These are phyloP conservation scores for Ascochyta rabiei DNA, from an alignment of 2,329 filamentous ascomycete species.

Conservation along the genomic window DNA sequence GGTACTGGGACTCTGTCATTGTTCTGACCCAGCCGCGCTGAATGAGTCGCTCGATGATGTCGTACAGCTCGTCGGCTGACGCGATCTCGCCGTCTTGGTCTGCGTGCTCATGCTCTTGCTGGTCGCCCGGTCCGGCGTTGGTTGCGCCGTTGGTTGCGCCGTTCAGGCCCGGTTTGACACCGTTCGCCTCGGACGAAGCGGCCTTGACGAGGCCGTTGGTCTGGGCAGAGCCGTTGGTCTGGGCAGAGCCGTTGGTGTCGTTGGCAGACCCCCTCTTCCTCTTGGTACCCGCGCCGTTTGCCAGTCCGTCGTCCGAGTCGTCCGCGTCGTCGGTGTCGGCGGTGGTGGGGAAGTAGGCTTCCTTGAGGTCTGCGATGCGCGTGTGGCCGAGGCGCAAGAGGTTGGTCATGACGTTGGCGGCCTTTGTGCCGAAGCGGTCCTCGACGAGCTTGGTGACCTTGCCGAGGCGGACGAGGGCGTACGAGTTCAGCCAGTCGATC, in stretches of 20 bases:
- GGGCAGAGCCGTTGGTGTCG: slow-evolving; percentile 28
- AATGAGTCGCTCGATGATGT: slow-evolving; percentile 58
- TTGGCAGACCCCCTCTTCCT: slow-evolving; percentile 30
- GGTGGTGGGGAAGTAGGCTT: slow-evolving; percentile 60
- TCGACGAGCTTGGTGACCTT: slow-evolving; percentile 81
- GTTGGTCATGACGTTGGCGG: slow-evolving; percentile 75
- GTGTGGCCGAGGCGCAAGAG: slow-evolving; percentile 80
- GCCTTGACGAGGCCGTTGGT: slow-evolving; percentile 19
- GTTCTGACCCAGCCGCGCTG: slow-evolving; percentile 71
- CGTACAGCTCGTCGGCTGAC: slow-evolving; percentile 50
- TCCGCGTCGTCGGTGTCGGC: slow-evolving; percentile 39
- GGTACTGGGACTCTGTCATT: slow-evolving; percentile 57
- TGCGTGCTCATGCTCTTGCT: slow-evolving; percentile 12
- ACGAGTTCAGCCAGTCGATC: slow-evolving; percentile 79
- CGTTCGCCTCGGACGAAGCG: background rate
- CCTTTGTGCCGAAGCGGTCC: slow-evolving; percentile 73
- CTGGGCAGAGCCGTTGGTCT: slow-evolving; percentile 25
- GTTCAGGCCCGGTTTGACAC: slow-evolving; percentile 12
- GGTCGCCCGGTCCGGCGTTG: slow-evolving; percentile 13
- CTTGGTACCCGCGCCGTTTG: slow-evolving; percentile 32
- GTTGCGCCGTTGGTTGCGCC: slow-evolving; percentile 18
- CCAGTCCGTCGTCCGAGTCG: slow-evolving; percentile 40
- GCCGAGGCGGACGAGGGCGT: slow-evolving; percentile 79
- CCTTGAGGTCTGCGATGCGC: slow-evolving; percentile 71
- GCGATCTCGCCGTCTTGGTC: slow-evolving; percentile 39